phyloP scores from a whole-genome alignment of 2,329 filamentous ascomycete species.

The Scleromitrula shiraiana region DNA sequence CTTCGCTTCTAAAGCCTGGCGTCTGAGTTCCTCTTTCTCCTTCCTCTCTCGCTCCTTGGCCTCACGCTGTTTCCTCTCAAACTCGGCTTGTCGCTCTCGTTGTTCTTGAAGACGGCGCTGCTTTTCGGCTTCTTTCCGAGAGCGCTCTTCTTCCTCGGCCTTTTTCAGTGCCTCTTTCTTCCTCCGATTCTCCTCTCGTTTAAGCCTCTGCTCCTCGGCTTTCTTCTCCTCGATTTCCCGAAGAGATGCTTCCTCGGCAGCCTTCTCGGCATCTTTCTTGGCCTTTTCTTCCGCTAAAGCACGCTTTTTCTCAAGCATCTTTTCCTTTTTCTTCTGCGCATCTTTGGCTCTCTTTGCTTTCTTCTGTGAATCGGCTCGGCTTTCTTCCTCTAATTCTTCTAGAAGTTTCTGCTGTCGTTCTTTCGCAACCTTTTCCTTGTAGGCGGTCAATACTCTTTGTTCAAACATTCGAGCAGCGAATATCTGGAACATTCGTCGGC shows the following conservation, averaged over 20 bases:
- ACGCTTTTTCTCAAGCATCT: slow-evolving; percentile 81
- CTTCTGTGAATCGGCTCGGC: slow-evolving; percentile 63
- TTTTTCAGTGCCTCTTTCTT: slow-evolving; percentile 88
- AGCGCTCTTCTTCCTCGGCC: slow-evolving; percentile 80
- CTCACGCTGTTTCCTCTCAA: slow-evolving; percentile 75
- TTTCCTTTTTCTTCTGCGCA: slow-evolving; percentile 92
- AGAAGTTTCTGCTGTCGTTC: slow-evolving; percentile 87
- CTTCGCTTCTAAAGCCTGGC: slow-evolving; percentile 68
- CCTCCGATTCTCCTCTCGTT: slow-evolving; percentile 81
- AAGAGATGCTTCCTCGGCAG: slow-evolving; percentile 72
- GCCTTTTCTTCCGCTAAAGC: slow-evolving; percentile 86
- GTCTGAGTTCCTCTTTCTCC: slow-evolving; percentile 72
- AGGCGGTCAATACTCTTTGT: slow-evolving; percentile 91
- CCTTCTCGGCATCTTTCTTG: slow-evolving; percentile 78
- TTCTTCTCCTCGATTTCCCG: slow-evolving; percentile 71
- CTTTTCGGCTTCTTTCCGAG: slow-evolving; percentile 78
- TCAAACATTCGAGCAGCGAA: slow-evolving; percentile 99
- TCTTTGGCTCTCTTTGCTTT: slow-evolving; percentile 92
- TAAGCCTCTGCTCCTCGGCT: slow-evolving; percentile 70
- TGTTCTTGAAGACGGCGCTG: slow-evolving; percentile 74
- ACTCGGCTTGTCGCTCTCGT: slow-evolving; percentile 75
- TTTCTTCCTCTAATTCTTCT: slow-evolving; percentile 84
- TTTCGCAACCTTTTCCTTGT: slow-evolving; percentile 90
- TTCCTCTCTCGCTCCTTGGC: slow-evolving; percentile 76
- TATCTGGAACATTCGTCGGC: slow-evolving; percentile 97